Evolutionary conservation across 495 filamentous ascomycete genomes (phyloP).

Genomic region (Annulohypoxylon moriforme): DNA sequence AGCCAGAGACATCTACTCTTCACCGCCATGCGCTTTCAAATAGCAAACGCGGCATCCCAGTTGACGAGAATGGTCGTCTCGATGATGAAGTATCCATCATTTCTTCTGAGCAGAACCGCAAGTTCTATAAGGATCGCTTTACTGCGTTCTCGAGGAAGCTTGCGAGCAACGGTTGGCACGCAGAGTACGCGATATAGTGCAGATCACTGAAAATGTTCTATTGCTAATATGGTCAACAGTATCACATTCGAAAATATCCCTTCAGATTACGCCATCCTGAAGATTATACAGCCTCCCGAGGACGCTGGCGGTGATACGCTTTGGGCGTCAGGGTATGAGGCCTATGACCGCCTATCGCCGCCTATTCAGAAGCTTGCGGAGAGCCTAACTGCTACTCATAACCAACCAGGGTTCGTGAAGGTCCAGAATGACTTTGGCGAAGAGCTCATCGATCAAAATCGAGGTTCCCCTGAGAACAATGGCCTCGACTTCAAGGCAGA

Average conservation of each 20-base stretch:
- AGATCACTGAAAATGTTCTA: neutral
- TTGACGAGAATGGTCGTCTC: conserved; percentile 64
- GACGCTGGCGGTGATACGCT: conserved; percentile 73
- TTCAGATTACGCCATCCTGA: conserved; percentile 70
- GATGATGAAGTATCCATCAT: conserved; percentile 80
- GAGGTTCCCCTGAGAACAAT: conserved; percentile 73
- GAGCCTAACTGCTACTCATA: conserved; percentile 70
- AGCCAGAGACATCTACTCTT: conserved; percentile 71
- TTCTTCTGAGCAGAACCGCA: conserved; percentile 70
- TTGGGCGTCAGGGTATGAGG: conserved; percentile 76
- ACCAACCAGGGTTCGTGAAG: conserved; percentile 67
- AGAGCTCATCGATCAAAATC: conserved; percentile 64
- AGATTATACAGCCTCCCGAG: conserved; percentile 66
- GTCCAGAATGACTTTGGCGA: conserved; percentile 65
- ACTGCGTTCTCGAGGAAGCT: conserved; percentile 59
- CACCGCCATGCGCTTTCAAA: conserved; percentile 67
- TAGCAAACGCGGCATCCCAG: conserved; percentile 59
- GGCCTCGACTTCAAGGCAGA: conserved; percentile 69
- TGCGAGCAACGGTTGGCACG: conserved; percentile 51
- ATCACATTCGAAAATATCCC: conserved; percentile 72
- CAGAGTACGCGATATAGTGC: conserved; percentile 43
- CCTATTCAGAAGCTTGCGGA: conserved; percentile 73
- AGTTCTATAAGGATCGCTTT: conserved; percentile 69
- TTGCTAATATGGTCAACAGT: conserved; percentile 47
- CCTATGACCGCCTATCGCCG: conserved; percentile 74